Evolutionary conservation across 2,329 filamentous ascomycete species (phyloP), one percentile per base, ranked within the genome.

Genomic region (Torrubiellomyces zombiae): DNA sequence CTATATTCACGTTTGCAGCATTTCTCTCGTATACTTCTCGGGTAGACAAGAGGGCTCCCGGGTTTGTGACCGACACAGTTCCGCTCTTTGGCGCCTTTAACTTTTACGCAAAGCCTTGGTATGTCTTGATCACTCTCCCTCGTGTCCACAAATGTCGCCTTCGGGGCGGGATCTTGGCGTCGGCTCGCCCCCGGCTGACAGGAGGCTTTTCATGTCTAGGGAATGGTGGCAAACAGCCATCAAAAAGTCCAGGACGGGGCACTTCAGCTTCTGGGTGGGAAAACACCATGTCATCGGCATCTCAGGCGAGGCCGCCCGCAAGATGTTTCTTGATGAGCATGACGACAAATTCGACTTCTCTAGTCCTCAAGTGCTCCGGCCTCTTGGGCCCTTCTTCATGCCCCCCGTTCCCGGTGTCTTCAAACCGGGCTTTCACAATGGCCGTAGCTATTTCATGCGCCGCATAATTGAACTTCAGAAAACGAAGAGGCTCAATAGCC

Each of bases 221-320:
- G n/a, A 10, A 11, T 29, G 26, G 9, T 29, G 28, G 28, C 15
- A 22, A 12, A 16, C 19, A 4, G 18, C 24, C 9, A 12, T 20
- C 4, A 9, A 9, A 6, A 15, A 22, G 9, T 24, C 29, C 12
- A 28, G 15, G 14, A 33, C 26, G 5, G 31, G 31, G 3, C 17
- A 31, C 6, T 33, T 33, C 21, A 33, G 31, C 20, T 33, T 31
- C 14, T 33, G 31, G 31, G 21, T 25, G 7, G 31, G 31, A 12
- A 31, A 27, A 8, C 14, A 16, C 12, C 31, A 33, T 17, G 14
- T 33, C n/a, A 29, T 33, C 9, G 31, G 26, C 6, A 20, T 33
- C 5, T 21, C 31, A 2, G 29, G 31, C 16, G 18, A 14, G 7
- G 31, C 29, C 14, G 29, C 16, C 6, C 31, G 31, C 9, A 31